Percentiles rank a stretch among this genome's conserved stretches.
phyloP scores from a whole-genome alignment of 352 stramenopile genomes.

The Phytophthora syringae region DNA sequence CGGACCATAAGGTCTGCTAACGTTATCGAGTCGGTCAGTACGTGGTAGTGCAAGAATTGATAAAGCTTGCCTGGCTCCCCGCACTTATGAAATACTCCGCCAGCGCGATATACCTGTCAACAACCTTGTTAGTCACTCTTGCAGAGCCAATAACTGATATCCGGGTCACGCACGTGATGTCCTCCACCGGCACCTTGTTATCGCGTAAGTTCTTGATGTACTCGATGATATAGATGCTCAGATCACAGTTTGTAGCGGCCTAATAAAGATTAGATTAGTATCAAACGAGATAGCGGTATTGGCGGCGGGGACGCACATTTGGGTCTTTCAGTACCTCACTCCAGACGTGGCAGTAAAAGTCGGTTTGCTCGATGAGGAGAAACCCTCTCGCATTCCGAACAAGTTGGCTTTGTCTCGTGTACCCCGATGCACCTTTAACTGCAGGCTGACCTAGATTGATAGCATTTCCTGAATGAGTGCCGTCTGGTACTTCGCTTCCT shows the following conservation, averaged over 20 bases:
- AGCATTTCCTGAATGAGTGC: neutral
- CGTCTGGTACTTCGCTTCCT: slow-evolving; percentile 1
- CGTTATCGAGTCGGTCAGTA: slow-evolving; percentile 60
- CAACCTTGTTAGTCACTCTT: slow-evolving; percentile 10
- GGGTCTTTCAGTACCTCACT: slow-evolving; percentile 46
- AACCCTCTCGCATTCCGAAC: slow-evolving; percentile 52
- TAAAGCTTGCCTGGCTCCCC: slow-evolving; percentile 59
- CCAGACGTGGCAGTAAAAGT: slow-evolving; percentile 70
- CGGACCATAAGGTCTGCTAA: slow-evolving; percentile 63
- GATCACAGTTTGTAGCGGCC: slow-evolving; percentile 37
- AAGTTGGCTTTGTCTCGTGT: neutral
- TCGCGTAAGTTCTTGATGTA: slow-evolving; percentile 69
- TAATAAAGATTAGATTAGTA: slow-evolving; percentile 25
- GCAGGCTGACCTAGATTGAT: neutral
- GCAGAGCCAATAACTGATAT: neutral
- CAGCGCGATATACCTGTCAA: slow-evolving; percentile 57
- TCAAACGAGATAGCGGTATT: neutral
- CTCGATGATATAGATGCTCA: slow-evolving; percentile 69
- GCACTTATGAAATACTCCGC: slow-evolving; percentile 58
- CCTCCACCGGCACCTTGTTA: slow-evolving; percentile 61
- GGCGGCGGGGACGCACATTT: slow-evolving; percentile 33
- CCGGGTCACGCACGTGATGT: slow-evolving; percentile 52
- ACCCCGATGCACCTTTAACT: neutral
- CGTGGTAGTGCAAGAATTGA: slow-evolving; percentile 69
- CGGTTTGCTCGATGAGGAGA: slow-evolving; percentile 57